phyloP scores from a whole-genome alignment of 1,139 yeast species.

The Yamadazyma atlantica region DNA sequence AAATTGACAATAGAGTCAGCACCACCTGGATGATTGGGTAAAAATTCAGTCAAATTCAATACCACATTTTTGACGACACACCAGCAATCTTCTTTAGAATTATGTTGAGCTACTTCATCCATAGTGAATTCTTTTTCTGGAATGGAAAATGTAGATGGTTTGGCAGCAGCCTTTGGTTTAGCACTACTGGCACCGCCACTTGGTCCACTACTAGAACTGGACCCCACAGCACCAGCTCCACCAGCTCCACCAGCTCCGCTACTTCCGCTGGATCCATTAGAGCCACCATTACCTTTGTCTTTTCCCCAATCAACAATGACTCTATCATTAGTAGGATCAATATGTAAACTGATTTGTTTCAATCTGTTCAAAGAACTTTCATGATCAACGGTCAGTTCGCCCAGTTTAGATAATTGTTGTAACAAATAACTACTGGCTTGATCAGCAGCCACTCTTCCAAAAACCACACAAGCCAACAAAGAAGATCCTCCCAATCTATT shows the following conservation, averaged over 20 bases:
- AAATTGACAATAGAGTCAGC: constrained; percentile 64
- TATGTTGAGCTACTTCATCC: constrained; percentile 67
- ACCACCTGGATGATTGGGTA: constrained; percentile 90
- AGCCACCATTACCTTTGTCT: constrained; percentile 2
- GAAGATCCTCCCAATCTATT: constrained; percentile 79
- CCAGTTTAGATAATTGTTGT: constrained; percentile 24
- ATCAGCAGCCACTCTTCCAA: constrained; percentile 66
- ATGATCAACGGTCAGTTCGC: constrained; percentile 9
- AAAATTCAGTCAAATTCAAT: constrained; percentile 77
- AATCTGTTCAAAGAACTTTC: constrained; percentile 34
- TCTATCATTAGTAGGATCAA: constrained; percentile 37
- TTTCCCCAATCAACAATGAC: constrained; percentile 32
- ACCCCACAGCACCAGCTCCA: neutral
- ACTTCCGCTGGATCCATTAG: constrained; percentile 1
- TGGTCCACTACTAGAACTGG: constrained; percentile 2
- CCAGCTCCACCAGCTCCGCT: neutral
- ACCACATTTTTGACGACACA: constrained; percentile 81
- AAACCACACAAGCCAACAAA: constrained; percentile 77
- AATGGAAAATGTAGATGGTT: constrained; percentile 23
- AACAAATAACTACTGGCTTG: constrained; percentile 35
- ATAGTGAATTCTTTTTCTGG: constrained; percentile 45
- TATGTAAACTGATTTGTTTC: constrained; percentile 45
- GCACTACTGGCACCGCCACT: constrained; percentile 8
- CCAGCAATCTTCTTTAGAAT: constrained; percentile 73
- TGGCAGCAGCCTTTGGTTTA: constrained; percentile 7